Base-by-base conservation (phyloP, 768 basidiomycete species). In the Xanthoconium purpureum region DNA sequence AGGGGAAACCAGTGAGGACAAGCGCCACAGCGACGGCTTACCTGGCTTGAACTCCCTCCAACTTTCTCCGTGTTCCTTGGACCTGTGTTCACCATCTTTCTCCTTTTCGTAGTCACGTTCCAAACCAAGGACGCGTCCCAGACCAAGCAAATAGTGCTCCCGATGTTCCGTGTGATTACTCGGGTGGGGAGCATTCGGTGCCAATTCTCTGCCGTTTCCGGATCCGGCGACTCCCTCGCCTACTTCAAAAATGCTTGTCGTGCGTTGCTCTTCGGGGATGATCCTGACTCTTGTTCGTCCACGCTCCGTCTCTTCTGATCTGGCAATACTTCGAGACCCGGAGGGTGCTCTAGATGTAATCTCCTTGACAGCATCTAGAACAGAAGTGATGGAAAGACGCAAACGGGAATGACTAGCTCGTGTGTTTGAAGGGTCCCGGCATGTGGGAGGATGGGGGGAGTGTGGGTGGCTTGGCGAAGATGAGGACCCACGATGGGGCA, bases 11-110 rank as follows among this genome's bases (percentile, higher is more conserved):
- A n/a, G 33, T 15, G 46, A 43, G 2, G 20, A 35, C 11, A 37
- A 38, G 14, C 4, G 12, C 42, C 20, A 24, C 45, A 17, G n/a
- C 3, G 28, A 55, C 10, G 6, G 71, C 79, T 29, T 47, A 88
- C 94, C 94, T 75, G 89, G 87, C 67, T 86, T 84, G 70, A 97
- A 97, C 72, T 95, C 95, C 66, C 87, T 91, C 91, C 93, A 97
- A 11, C 79, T 76, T 42, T 80, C 74, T 2, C 76, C 77, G 6
- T 67, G 68, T 24, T 78, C 77, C 54, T 78, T 75, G 30, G 62
- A 73, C 49, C 75, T 74, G 6, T 66, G 73, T 30, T 61, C 58
- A 0, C 35, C 39, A 2, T 55, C 57, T 33, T 58, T 46, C 2
- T 60, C 61, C 36, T 46, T 60, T 37, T 63, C 60, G 6, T 55